These are phyloP conservation scores for Colletotrichum costaricense DNA, from an alignment of 2,329 filamentous ascomycete genomes.

Conservation along the genomic window DNA sequence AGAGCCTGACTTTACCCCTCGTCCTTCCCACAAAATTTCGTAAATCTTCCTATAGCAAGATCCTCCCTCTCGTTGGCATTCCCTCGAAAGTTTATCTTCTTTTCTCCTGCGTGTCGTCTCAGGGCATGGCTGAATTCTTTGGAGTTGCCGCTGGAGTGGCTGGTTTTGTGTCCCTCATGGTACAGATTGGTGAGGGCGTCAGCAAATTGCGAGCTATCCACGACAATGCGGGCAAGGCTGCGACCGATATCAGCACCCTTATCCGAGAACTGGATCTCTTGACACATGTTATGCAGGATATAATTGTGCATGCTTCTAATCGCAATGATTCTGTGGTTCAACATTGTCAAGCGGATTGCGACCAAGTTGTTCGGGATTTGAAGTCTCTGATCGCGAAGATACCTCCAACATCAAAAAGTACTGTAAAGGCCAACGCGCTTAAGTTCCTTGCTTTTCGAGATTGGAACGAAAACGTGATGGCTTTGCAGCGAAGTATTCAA, in stretches of 20 bases:
- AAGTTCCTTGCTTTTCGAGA: not conserved
- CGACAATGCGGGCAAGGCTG: not conserved
- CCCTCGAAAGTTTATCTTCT: not conserved
- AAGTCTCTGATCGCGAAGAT: not conserved
- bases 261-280: not conserved
- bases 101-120: not conserved
- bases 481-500: not conserved
- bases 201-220: not conserved
- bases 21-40: too few relatives aligned
- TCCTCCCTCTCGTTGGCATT: too few relatives aligned
- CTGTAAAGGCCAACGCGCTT: not conserved
- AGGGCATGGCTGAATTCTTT: not conserved
- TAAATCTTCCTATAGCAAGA: too few relatives aligned
- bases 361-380: not conserved
- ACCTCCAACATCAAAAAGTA: not conserved
- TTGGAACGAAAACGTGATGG: not conserved
- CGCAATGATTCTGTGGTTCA: not conserved
- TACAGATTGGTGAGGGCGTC: not conserved
- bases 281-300: not conserved
- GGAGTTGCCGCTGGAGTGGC: not conserved
- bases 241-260: not conserved
- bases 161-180: not conserved
- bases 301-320: not conserved
- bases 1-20: too few relatives aligned
- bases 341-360: conserved; percentile 1